Percentiles rank a stretch among this genome's conserved stretches.
These are phyloP conservation scores for Platanthera zijinensis DNA, from an alignment of 106 monocot species.

Conservation along the genomic window DNA sequence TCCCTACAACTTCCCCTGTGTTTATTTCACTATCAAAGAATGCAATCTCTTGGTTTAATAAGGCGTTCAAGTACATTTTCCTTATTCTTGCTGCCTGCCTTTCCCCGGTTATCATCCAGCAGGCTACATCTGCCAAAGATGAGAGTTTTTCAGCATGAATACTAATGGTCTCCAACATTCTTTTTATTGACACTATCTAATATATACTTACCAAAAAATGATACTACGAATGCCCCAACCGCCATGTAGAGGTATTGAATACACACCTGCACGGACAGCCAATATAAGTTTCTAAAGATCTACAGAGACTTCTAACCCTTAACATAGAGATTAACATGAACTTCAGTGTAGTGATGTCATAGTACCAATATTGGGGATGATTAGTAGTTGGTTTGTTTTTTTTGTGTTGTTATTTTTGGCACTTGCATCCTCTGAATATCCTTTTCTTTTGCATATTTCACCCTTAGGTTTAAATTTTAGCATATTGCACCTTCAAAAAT, in stretches of 20 bases:
- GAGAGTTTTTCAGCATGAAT: background rate
- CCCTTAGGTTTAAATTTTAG: too few relatives aligned
- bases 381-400: too few relatives aligned
- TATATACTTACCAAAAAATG: constrained; percentile 41
- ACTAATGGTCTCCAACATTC: too few relatives aligned
- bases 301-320: too few relatives aligned
- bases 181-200: background rate
- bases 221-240: constrained; percentile 32
- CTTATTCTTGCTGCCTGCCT: constrained; percentile 59
- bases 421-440: too few relatives aligned
- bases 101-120: constrained; percentile 70
- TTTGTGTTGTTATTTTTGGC: too few relatives aligned
- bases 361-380: too few relatives aligned
- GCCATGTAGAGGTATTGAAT: constrained; percentile 39
- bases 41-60: constrained; percentile 61
- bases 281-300: background rate
- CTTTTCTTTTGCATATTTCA: too few relatives aligned
- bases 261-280: constrained; percentile 14
- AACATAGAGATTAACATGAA: too few relatives aligned
- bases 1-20: constrained; percentile 57
- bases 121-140: constrained; percentile 45
- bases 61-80: constrained; percentile 58
- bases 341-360: too few relatives aligned
- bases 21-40: constrained; percentile 69
- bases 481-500: too few relatives aligned